Evolutionary conservation across 352 stramenopile genomes (phyloP).

Genomic region (Phytophthora sansomeana): DNA sequence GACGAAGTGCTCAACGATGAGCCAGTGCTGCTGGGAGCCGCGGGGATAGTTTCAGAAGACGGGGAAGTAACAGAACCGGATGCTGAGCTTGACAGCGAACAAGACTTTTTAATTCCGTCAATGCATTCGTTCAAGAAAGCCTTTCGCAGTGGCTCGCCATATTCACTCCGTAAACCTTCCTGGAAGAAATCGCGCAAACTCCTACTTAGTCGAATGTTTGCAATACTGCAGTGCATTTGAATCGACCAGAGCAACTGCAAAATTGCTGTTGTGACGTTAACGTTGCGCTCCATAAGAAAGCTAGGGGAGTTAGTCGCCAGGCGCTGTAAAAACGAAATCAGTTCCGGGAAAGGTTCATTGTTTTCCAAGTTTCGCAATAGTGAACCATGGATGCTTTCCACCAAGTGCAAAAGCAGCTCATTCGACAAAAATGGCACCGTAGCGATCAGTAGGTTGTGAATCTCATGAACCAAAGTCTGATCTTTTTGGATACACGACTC

Average conservation of each 20-base stretch:
- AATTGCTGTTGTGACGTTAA: conserved; percentile 69
- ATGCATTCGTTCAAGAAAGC: conserved; percentile 79
- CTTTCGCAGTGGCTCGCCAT: conserved; percentile 71
- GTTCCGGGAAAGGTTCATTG: conserved; percentile 70
- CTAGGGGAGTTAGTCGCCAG: conserved; percentile 67
- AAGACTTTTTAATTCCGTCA: conserved; percentile 81
- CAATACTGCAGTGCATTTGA: conserved; percentile 73
- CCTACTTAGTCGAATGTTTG: conserved; percentile 66
- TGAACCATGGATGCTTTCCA: conserved; percentile 71
- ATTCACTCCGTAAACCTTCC: conserved; percentile 78
- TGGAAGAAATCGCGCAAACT: conserved; percentile 84
- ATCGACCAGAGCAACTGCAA: conserved; percentile 87
- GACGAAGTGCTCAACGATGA: conserved; percentile 19
- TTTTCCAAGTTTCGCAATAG: conserved; percentile 57
- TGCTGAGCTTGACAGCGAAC: conserved; percentile 41
- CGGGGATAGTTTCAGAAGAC: conserved; percentile 21
- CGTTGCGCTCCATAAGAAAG: conserved; percentile 77
- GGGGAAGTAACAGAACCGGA: conserved; percentile 26
- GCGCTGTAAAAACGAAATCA: conserved; percentile 85
- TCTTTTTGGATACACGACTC: conserved; percentile 87
- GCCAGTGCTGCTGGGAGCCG: conserved; percentile 25
- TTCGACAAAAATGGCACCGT: conserved; percentile 82
- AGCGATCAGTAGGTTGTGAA: conserved; percentile 80
- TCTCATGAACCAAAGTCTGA: conserved; percentile 83
- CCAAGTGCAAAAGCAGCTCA: conserved; percentile 70